These are phyloP conservation scores for Plasmodium fragile DNA, from an alignment of 169 alveolate genomes.

Conservation along the genomic window DNA sequence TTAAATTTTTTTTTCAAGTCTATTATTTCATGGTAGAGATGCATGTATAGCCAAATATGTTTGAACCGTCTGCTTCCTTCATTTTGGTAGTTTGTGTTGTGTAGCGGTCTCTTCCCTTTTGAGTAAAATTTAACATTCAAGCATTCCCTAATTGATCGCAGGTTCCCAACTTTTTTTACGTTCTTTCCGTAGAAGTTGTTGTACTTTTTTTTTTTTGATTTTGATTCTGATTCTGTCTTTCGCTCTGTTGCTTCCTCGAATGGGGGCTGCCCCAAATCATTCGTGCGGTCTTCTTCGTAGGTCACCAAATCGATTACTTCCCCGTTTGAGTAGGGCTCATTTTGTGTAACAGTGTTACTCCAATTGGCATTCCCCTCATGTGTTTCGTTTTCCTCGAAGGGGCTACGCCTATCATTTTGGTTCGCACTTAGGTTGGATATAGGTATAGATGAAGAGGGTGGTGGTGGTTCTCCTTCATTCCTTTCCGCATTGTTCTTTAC, in stretches of 20 bases:
- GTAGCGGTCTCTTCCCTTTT: background rate
- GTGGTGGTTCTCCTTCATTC: background rate
- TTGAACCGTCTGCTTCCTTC: background rate
- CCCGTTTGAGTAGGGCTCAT: background rate
- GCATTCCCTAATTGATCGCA: background rate
- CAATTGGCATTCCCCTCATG: background rate
- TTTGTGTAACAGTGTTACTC: background rate
- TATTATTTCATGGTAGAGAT: constrained; percentile 26
- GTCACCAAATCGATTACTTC: background rate
- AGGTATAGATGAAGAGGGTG: background rate
- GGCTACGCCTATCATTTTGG: background rate
- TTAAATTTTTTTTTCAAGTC: constrained; percentile 10
- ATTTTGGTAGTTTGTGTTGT: background rate
- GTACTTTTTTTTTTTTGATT: background rate
- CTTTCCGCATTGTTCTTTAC: background rate
- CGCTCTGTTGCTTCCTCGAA: background rate
- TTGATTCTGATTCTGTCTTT: background rate
- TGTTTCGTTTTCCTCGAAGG: background rate
- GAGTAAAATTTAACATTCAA: background rate
- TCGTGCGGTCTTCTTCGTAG: background rate
- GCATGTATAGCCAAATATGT: constrained; percentile 39
- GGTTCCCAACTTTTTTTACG: background rate
- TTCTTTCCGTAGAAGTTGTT: background rate
- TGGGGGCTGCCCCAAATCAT: background rate
- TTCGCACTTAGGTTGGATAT: background rate